A percentile compares a stretch with the other conserved stretches of the same genome.
Evolutionary conservation across 805 yeast genomes (phyloP).

Genomic region (Yarrowia keelungensis): DNA sequence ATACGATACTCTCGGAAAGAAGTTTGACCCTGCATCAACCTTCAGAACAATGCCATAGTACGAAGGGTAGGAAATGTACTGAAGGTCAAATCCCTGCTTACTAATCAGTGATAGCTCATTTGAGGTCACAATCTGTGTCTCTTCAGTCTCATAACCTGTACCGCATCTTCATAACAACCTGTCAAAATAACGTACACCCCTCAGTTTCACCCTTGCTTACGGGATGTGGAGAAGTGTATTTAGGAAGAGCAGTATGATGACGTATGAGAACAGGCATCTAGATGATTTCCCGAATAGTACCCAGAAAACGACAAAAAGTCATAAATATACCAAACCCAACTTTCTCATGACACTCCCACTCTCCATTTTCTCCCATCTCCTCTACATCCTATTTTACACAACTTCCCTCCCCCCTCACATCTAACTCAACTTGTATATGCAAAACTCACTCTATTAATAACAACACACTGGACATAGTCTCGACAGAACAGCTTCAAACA

Average conservation of each 20-base stretch:
- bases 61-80: neutral
- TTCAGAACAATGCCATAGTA: neutral
- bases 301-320: no score
- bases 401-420: neutral
- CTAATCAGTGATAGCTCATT: no score
- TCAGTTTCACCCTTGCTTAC: neutral
- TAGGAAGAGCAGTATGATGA: neutral
- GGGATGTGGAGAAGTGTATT: neutral
- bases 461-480: neutral
- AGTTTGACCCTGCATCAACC: conserved; percentile 10
- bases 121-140: no score
- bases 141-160: no score
- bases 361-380: no score
- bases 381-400: no score
- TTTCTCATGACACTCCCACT: no score
- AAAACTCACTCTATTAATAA: conserved; percentile 11
- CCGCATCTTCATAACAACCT: no score
- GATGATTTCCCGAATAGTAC: no score
- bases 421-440: neutral
- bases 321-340: neutral
- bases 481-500: neutral
- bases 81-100: no score
- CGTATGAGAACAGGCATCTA: neutral
- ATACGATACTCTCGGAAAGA: neutral
- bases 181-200: neutral